Conservation (phyloP, 305 asterid species). For the Fraxinus xanthoxyloides region DNA sequence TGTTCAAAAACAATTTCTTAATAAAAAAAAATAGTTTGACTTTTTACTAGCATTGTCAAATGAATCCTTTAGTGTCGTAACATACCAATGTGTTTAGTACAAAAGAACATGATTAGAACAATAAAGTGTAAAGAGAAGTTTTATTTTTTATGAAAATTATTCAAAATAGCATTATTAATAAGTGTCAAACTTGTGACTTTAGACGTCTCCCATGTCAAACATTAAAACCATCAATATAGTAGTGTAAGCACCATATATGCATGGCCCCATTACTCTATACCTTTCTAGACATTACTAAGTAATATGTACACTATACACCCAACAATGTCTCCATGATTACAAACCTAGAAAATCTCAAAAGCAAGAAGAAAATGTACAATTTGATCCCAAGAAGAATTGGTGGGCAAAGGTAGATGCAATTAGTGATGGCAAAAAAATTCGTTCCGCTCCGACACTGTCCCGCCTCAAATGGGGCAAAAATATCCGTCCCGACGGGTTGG, state of each 20-base stretch:
- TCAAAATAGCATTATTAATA: neutral
- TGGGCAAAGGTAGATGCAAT: neutral
- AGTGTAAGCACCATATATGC: neutral
- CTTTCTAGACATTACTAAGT: neutral
- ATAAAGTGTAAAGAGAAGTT: too few relatives aligned
- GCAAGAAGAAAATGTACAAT: neutral
- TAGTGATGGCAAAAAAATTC: too few relatives aligned
- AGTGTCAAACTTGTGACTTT: neutral
- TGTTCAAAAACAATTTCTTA: neutral
- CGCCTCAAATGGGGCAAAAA: too few relatives aligned
- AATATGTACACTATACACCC: neutral
- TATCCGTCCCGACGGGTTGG: too few relatives aligned
- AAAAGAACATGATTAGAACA: too few relatives aligned
- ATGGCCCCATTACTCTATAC: slow-evolving; percentile 15
- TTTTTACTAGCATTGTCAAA: too few relatives aligned
- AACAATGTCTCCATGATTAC: neutral
- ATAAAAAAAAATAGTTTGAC: too few relatives aligned
- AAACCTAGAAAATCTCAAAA: neutral
- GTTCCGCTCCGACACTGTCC: too few relatives aligned
- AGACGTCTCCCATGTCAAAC: slow-evolving; percentile 14
- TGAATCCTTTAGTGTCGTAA: neutral
- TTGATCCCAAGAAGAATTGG: neutral
- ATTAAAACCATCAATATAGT: neutral
- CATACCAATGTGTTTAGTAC: neutral
- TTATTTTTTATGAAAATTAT: too few relatives aligned